Percentiles rank a stretch among this genome's conserved stretches.
Evolutionary conservation across 2,329 filamentous ascomycete genomes (phyloP).

Genomic region (Neonectria punicea): DNA sequence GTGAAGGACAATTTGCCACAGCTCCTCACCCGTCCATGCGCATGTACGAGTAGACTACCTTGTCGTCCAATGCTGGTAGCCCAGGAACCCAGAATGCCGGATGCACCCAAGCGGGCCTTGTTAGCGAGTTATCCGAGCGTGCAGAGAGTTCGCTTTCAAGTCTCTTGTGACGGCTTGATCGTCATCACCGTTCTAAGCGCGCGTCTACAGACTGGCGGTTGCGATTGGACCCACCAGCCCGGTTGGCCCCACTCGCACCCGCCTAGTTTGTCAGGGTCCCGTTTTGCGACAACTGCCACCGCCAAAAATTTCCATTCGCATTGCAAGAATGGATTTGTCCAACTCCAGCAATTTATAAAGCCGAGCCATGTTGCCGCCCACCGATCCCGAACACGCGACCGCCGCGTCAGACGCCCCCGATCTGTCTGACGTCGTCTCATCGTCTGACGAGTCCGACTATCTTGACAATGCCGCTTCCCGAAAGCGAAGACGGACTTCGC

Average conservation of each 20-base stretch:
- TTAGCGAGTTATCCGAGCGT: slow-evolving; percentile 1
- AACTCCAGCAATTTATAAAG: slow-evolving; percentile 40
- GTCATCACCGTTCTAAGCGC: slow-evolving; percentile 40
- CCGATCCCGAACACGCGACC: slow-evolving; percentile 32
- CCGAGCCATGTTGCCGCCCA: slow-evolving; percentile 34
- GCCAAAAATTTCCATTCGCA: slow-evolving; percentile 42
- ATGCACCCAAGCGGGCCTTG: background rate
- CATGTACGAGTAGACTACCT: background rate
- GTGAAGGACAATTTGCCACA: slow-evolving; percentile 1
- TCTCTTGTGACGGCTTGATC: slow-evolving; percentile 11
- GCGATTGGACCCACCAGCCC: slow-evolving; percentile 25
- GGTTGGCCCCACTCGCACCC: slow-evolving; percentile 24
- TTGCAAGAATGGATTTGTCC: slow-evolving; percentile 26
- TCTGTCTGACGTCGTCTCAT: slow-evolving; percentile 32
- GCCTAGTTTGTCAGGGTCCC: slow-evolving; percentile 22
- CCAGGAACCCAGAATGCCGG: background rate
- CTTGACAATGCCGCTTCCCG: slow-evolving; percentile 58
- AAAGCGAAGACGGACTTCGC: slow-evolving; percentile 57
- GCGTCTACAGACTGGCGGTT: slow-evolving; percentile 36
- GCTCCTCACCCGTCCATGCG: slow-evolving; percentile 10
- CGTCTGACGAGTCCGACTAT: slow-evolving; percentile 59
- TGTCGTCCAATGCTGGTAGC: background rate
- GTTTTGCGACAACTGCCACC: slow-evolving; percentile 41
- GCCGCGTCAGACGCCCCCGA: slow-evolving; percentile 31
- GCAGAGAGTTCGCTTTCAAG: background rate